Evolutionary conservation across 208 protist genomes (phyloP).

Genomic region (Acanthamoeba royreba): DNA sequence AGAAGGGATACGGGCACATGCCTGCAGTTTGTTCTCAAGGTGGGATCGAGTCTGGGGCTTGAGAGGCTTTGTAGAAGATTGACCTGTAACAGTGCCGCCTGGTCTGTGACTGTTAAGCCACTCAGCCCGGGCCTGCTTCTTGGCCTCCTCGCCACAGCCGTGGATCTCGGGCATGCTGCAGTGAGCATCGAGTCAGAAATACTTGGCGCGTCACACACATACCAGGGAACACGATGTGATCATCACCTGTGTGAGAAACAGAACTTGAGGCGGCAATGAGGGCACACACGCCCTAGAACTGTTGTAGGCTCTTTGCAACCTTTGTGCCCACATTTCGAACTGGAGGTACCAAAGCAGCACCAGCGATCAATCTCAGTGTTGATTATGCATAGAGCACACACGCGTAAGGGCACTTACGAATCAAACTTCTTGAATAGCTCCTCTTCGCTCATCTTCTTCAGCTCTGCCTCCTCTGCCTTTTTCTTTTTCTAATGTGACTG

Average conservation of each 20-base stretch:
- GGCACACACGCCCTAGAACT: not conserved
- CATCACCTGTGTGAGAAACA: slow-evolving; percentile 38
- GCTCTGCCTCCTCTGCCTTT: not conserved
- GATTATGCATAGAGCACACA: not conserved
- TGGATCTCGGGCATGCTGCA: slow-evolving; percentile 20
- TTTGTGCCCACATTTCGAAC: not conserved
- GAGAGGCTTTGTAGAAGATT: not conserved
- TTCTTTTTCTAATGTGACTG: slow-evolving; percentile 14
- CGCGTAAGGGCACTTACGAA: not conserved
- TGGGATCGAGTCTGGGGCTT: not conserved
- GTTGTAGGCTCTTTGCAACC: not conserved
- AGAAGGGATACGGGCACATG: not conserved
- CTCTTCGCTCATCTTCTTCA: slow-evolving; percentile 30
- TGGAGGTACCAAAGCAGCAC: not conserved
- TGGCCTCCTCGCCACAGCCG: slow-evolving; percentile 17
- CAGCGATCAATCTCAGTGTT: too few species aligned
- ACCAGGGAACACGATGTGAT: not conserved
- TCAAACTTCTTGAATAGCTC: slow-evolving; percentile 24
- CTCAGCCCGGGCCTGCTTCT: slow-evolving; percentile 9
- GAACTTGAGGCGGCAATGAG: slow-evolving; percentile 20
- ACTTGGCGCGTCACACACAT: not conserved
- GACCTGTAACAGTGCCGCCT: not conserved
- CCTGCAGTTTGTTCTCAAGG: not conserved
- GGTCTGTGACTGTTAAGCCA: not conserved
- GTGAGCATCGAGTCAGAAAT: not conserved